These are phyloP conservation scores for Sugiyamaella boreocaroliniensis DNA, from an alignment of 805 yeast species.

Conservation along the genomic window DNA sequence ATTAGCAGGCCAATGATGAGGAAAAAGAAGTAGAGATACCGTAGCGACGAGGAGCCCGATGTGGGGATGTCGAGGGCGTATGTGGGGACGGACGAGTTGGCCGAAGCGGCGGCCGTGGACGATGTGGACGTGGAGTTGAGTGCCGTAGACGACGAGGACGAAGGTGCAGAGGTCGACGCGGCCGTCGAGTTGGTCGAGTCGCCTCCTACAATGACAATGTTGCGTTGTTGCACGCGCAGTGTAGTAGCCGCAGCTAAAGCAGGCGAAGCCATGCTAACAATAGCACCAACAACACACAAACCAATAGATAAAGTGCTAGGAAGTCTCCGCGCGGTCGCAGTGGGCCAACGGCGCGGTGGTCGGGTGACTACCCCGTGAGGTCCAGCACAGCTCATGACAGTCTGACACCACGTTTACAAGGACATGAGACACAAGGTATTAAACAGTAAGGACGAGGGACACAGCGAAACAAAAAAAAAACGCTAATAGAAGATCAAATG, in stretches of 20 bases:
- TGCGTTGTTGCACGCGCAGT: not conserved
- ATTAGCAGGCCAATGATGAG: slow-evolving; percentile 17
- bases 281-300: too few species aligned
- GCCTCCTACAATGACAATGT: slow-evolving; percentile 8
- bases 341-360: too few species aligned
- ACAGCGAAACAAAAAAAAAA: too few species aligned
- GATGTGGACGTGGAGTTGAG: not conserved
- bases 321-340: too few species aligned
- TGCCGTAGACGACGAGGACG: slow-evolving; percentile 1
- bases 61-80: slow-evolving; percentile 12
- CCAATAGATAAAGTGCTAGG: too few species aligned
- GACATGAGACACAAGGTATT: too few species aligned
- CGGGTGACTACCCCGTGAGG: too few species aligned
- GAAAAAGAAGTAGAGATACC: slow-evolving; percentile 20
- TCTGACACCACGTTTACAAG: too few species aligned
- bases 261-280: too few species aligned
- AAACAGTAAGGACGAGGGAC: too few species aligned
- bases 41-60: slow-evolving; percentile 13
- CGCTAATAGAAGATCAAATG: too few species aligned
- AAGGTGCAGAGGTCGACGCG: not conserved
- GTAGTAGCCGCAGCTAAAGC: not conserved
- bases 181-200: slow-evolving; percentile 2
- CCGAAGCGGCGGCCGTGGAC: not conserved
- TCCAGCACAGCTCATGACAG: too few species aligned
- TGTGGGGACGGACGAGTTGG: slow-evolving; percentile 9